Evolutionary conservation across 352 stramenopile genomes (phyloP), one percentile per base, ranked within the genome.

Genomic region (Pythium graminicola): DNA sequence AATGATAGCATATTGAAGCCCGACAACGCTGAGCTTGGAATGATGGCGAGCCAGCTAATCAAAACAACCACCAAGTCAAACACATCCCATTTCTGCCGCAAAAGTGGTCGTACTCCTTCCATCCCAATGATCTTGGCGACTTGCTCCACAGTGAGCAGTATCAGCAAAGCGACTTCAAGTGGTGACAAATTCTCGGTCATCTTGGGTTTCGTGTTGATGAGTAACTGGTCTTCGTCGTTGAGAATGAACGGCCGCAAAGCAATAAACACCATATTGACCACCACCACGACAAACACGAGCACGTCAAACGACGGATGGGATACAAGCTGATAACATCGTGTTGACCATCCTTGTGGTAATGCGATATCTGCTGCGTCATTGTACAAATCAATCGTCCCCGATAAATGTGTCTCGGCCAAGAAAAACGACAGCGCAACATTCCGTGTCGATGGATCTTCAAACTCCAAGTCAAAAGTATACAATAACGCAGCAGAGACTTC

Each of bases 231-330:
- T 6, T 68, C 60, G 14, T 72, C 63, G 14, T 81, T 64, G 9
- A 74, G 46, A 28, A 84, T 73, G 29, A 88, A 83, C 6, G 79
- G 81, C 32, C 69, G 54, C 23, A 85, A 62, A 11, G 77, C 81
- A 23, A 93, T 81, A 26, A 71, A 78, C 11, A 85, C 62, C 67
- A 93, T 86, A 38, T 84, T 88, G 6, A 65, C 50, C 1, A 76
- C 56, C 1, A 93, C 75, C 2, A 79, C 62, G 1, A 81, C 57
- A 8, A 93, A 62, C 22, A 93, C 66, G n/a, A 77, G 60, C 16
- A 91, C 67, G 39, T 87, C 67, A 29, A 93, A 90, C 32, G 79
- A 85, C 8, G 79, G 82, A 35, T 93, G 82, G 13, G 72, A 69
- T 6, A 79, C 50, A 4, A 91, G 38, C 42, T 89, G 82, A 23